Evolutionary conservation across 176 grass and related monocot species (phyloP), one percentile per base, ranked within the genome.

Genomic region (Poa annua): DNA sequence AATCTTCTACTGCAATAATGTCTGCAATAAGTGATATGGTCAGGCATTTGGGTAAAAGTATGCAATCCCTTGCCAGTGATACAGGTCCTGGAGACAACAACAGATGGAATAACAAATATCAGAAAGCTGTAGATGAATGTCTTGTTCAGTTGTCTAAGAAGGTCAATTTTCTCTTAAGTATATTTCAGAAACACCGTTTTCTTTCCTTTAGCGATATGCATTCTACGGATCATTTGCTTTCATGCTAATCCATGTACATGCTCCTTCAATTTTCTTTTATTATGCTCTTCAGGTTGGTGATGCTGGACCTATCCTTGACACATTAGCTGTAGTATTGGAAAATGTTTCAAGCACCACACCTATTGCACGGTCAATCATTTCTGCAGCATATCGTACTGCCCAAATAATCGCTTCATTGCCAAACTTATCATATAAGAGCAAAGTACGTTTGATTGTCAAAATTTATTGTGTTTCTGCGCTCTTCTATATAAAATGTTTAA

Each of bases 281-380:
- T 79, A 42, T 55, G 10, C 59, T 91, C 60, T 83, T 71, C 76
- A 98, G 96, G 86, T 98, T 77, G 96, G 90, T 33, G 92, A 98
- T 91, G 88, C 96, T 74, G 96, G 96, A 20, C 96, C 96, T 89
- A 86, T 98, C 75, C 91, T 98, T 82, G 92, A 98, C 78, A 89
- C 88, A 51, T 76, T 98, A 85, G 96, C 92, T 81, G 91, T 93
- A 62, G 94, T 91, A 70, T 80, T 98, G 60, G 96, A 98, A 50
- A 95, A 82, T 32, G 88, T 98, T 86, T 98, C 96, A 53, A 86
- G 68, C 67, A 78, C 90, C 84, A 57, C 64, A 53, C 41, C 74
- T 62, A 80, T 90, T 52, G 92, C 96, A 85, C 88, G 90, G 49
- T 93, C 92, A 45, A 98, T 85, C 26, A 91, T 93, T 68, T 85